These are phyloP conservation scores for Xylaria nigripes DNA, from an alignment of 495 filamentous ascomycete species.

Conservation along the genomic window DNA sequence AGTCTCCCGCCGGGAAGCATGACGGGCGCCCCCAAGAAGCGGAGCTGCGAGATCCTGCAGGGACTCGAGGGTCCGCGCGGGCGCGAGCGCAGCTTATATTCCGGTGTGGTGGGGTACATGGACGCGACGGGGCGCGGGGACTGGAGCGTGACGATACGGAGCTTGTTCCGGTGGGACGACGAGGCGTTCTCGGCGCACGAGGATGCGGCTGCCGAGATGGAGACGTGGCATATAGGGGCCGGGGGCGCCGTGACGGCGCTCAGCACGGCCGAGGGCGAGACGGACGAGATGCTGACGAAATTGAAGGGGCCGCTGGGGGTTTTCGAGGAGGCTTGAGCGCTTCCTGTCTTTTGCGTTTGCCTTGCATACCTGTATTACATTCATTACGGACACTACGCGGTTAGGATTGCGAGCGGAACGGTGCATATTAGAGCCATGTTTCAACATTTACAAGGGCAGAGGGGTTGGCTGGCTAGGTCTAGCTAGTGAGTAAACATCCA, in stretches of 20 bases:
- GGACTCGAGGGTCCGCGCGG: slow-evolving; percentile 50
- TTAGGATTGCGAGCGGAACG: too few species aligned
- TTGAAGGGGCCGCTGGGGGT: slow-evolving; percentile 56
- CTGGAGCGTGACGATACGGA: slow-evolving; percentile 81
- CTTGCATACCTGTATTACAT: too few species aligned
- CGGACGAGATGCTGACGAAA: slow-evolving; percentile 87
- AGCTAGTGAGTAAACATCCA: too few species aligned
- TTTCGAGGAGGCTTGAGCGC: slow-evolving; percentile 36
- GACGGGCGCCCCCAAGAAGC: slow-evolving; percentile 91
- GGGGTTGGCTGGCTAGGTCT: too few species aligned
- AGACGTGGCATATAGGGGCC: slow-evolving; percentile 77
- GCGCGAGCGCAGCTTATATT: slow-evolving; percentile 68
- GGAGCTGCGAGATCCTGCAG: slow-evolving; percentile 73
- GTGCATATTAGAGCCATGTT: too few species aligned
- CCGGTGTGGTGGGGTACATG: slow-evolving; percentile 81
- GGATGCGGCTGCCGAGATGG: slow-evolving; percentile 15
- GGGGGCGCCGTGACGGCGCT: slow-evolving; percentile 81
- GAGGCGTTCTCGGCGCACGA: slow-evolving; percentile 23
- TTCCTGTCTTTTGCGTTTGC: too few species aligned
- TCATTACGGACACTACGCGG: too few species aligned
- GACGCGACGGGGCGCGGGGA: slow-evolving; percentile 78
- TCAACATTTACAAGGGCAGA: too few species aligned
- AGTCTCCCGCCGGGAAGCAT: slow-evolving; percentile 84
- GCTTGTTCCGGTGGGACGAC: slow-evolving; percentile 60
- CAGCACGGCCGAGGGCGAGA: slow-evolving; percentile 69